Percentiles rank a stretch among this genome's conserved stretches.
Evolutionary conservation across 163 green algal genomes (phyloP).

Genomic region (Scenedesmus sp.): DNA sequence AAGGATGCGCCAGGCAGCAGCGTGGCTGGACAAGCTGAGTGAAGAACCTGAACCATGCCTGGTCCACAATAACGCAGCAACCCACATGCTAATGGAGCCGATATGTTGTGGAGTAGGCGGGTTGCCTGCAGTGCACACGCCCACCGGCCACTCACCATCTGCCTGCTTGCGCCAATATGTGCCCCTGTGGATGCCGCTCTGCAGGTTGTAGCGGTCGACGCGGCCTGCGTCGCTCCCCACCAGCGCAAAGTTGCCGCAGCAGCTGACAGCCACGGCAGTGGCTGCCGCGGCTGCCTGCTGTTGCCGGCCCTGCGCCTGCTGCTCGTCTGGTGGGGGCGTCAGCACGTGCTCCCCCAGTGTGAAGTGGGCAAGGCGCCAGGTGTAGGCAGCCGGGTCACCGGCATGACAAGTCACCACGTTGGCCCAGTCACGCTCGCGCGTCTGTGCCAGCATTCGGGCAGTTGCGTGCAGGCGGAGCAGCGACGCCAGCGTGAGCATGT

Average conservation of each 20-base stretch:
- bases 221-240: slow-evolving; percentile 85
- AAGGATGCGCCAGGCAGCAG: background rate
- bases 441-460: background rate
- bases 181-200: slow-evolving; percentile 93
- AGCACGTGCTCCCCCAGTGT: slow-evolving; percentile 86
- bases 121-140: too few relatives aligned
- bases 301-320: background rate
- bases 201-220: slow-evolving; percentile 97
- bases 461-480: background rate
- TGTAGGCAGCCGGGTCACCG: slow-evolving; percentile 88
- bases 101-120: too few relatives aligned
- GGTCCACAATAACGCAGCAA: too few relatives aligned
- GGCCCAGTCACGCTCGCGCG: slow-evolving; percentile 96
- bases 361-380: slow-evolving; percentile 88
- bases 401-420: slow-evolving; percentile 96
- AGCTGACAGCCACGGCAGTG: slow-evolving; percentile 80
- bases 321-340: slow-evolving; percentile 63
- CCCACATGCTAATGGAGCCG: too few relatives aligned
- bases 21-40: too few relatives aligned
- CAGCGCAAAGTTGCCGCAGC: slow-evolving; percentile 97
- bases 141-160: background rate
- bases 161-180: slow-evolving; percentile 65
- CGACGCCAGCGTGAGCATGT: too few relatives aligned
- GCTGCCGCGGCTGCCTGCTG: slow-evolving; percentile 58
- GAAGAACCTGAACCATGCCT: too few relatives aligned